Conservation (phyloP, 306 rosid genomes). For the Vachellia pachyceras region DNA sequence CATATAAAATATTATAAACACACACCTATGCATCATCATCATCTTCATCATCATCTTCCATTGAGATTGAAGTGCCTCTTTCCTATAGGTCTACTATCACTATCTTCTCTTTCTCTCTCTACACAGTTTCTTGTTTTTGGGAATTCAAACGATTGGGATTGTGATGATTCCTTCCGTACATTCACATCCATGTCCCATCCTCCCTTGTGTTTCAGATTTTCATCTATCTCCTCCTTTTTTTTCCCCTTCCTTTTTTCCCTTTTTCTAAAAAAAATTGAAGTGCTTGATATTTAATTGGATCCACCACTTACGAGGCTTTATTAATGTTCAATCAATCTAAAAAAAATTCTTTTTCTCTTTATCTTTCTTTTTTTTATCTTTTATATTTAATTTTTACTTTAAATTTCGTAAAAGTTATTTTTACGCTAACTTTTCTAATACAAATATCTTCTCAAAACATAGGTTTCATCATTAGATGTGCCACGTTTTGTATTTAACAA, state of each 20-base stretch:
- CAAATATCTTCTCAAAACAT: no score
- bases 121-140: background rate
- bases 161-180: slow-evolving; percentile 55
- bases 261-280: background rate
- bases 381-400: no score
- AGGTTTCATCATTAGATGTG: no score
- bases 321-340: background rate
- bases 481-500: no score
- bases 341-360: no score
- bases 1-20: slow-evolving; percentile 52
- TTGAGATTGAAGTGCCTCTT: slow-evolving; percentile 44
- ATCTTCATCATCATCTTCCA: background rate
- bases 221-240: background rate
- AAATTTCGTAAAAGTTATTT: no score
- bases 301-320: slow-evolving; percentile 34
- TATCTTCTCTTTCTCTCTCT: slow-evolving; percentile 4
- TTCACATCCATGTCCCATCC: slow-evolving; percentile 42
- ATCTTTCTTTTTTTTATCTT: no score
- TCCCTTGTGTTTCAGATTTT: slow-evolving; percentile 42
- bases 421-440: no score
- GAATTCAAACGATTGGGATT: slow-evolving; percentile 41
- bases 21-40: background rate
- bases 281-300: slow-evolving; percentile 41
- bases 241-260: background rate
- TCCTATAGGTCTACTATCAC: slow-evolving; percentile 42